A percentile compares a stretch with the other conserved stretches of the same genome.
phyloP scores from a whole-genome alignment of 2,329 filamentous ascomycete genomes.

The Alternaria sp. region DNA sequence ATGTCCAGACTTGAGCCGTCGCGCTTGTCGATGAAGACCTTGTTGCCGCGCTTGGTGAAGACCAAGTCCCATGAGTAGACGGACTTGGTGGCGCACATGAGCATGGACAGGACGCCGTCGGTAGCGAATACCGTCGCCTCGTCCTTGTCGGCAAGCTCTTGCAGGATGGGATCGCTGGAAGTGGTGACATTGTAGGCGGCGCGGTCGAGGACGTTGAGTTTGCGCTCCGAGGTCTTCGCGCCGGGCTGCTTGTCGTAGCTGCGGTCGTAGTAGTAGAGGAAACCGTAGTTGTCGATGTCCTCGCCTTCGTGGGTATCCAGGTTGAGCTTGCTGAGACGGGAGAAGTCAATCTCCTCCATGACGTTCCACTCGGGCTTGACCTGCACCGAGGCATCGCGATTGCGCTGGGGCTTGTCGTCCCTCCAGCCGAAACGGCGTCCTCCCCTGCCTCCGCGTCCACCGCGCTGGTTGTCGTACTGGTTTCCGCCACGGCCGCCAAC shows the following conservation, averaged over 20 bases:
- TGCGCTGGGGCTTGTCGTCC: conserved; percentile 97
- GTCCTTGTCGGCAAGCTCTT: conserved; percentile 94
- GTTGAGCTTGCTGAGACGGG: conserved; percentile 92
- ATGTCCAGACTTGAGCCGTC: conserved; percentile 94
- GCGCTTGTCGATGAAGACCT: conserved; percentile 98
- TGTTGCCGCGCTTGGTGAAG: conserved; percentile 90
- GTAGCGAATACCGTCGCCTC: conserved; percentile 97
- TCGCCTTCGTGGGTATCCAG: conserved; percentile 94
- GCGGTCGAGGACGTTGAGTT: conserved; percentile 87
- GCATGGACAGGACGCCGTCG: conserved; percentile 96
- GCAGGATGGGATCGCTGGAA: conserved; percentile 93
- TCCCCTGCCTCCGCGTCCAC: conserved; percentile 73
- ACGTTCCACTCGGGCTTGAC: conserved; percentile 96
- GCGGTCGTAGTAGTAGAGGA: conserved; percentile 98
- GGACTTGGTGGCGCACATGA: conserved; percentile 97
- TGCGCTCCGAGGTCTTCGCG: conserved; percentile 82
- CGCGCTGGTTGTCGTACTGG: conserved; percentile 74
- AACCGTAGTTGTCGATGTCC: conserved; percentile 93
- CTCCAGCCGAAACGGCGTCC: conserved; percentile 96
- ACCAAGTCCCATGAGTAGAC: conserved; percentile 99
- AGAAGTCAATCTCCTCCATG: conserved; percentile 98
- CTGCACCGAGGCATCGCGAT: conserved; percentile 94
- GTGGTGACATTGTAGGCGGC: conserved; percentile 98
- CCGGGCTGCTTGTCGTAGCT: conserved; percentile 92
- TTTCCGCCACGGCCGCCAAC: conserved; percentile 71